A percentile compares a stretch with the other conserved stretches of the same genome.
These are phyloP conservation scores for Clitoria ternatea DNA, from an alignment of 306 rosid genomes.

Conservation along the genomic window DNA sequence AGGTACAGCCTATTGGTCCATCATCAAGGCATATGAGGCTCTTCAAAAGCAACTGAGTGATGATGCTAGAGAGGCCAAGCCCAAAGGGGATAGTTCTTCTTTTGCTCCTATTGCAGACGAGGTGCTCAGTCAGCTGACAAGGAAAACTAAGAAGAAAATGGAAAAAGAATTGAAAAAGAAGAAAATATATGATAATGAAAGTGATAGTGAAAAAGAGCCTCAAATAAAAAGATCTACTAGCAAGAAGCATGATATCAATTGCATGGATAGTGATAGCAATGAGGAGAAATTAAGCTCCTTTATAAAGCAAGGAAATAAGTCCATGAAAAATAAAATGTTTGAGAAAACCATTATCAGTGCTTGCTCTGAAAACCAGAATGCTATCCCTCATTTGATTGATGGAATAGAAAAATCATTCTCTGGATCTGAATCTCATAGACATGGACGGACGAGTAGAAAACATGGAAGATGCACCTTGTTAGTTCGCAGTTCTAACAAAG, in stretches of 20 bases:
- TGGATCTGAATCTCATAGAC: constrained; percentile 52
- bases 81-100: constrained; percentile 53
- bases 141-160: constrained; percentile 90
- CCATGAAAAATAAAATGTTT: constrained; percentile 55
- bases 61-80: constrained; percentile 47
- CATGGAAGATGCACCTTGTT: constrained; percentile 76
- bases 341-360: constrained; percentile 49
- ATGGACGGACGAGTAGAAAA: constrained; percentile 70
- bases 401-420: constrained; percentile 37
- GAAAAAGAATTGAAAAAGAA: constrained; percentile 78
- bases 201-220: constrained; percentile 51
- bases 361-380: constrained; percentile 49
- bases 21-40: constrained; percentile 95
- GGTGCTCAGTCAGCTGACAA: constrained; percentile 81
- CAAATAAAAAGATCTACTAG: constrained; percentile 38
- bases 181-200: constrained; percentile 43
- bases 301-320: constrained; percentile 74
- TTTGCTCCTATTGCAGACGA: constrained; percentile 74
- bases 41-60: constrained; percentile 80
- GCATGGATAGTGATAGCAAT: constrained; percentile 66
- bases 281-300: constrained; percentile 84
- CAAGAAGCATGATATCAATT: constrained; percentile 48
- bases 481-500: constrained; percentile 75
- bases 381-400: constrained; percentile 39
- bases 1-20: constrained; percentile 98